Evolutionary conservation across 1,284 basidiomycete species (phyloP).

Genomic region (Cutaneotrichosporon spelunceum): DNA sequence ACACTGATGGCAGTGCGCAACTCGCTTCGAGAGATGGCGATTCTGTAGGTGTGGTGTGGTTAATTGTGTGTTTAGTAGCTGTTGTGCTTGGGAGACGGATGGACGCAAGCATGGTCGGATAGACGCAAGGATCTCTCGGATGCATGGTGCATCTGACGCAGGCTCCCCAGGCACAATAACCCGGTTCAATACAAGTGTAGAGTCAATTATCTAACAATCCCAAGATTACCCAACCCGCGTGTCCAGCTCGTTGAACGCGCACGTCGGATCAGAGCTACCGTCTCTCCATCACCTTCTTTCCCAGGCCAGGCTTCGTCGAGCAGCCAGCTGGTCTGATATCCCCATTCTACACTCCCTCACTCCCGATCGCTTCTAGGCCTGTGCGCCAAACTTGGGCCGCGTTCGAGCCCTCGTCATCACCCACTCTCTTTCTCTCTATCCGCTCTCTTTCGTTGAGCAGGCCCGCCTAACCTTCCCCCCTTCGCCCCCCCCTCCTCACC

Average conservation of each 20-base stretch:
- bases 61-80: slow-evolving; percentile 1
- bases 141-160: too few species aligned
- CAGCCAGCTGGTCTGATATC: not conserved
- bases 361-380: not conserved
- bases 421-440: not conserved
- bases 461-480: not conserved
- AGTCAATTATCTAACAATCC: too few species aligned
- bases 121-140: too few species aligned
- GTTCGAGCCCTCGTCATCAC: not conserved
- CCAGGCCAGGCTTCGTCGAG: too few species aligned
- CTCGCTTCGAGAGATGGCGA: slow-evolving; percentile 25
- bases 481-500: not conserved
- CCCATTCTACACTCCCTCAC: not conserved
- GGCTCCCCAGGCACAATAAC: too few species aligned
- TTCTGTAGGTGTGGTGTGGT: slow-evolving; percentile 13
- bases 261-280: too few species aligned
- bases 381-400: not conserved
- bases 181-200: too few species aligned
- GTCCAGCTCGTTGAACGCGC: too few species aligned
- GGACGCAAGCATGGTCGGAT: not conserved
- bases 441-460: not conserved
- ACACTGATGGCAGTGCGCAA: slow-evolving; percentile 23
- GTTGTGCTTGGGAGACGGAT: not conserved
- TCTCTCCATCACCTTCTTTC: too few species aligned
- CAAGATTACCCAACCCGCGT: too few species aligned